These are phyloP conservation scores for Myrica gale DNA, from an alignment of 306 rosid species.

Conservation along the genomic window DNA sequence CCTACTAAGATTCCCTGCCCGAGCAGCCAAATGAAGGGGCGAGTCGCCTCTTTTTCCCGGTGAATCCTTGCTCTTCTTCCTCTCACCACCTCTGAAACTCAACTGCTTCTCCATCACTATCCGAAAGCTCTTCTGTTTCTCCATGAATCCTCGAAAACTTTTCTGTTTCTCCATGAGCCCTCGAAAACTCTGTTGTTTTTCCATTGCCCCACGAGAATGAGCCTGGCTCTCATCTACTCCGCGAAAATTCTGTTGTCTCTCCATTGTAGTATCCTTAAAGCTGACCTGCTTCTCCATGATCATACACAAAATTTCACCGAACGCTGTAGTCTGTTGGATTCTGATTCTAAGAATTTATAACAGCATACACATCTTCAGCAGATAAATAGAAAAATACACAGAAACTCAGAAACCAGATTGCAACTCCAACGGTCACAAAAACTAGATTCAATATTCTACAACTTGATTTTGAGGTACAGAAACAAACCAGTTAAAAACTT, in stretches of 20 bases:
- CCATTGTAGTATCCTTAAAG: constrained; percentile 40
- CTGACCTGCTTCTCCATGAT: constrained; percentile 39
- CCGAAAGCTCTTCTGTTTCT: constrained; percentile 66
- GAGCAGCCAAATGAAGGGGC: constrained; percentile 72
- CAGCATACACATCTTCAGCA: background rate
- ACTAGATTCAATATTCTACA: constrained; percentile 24
- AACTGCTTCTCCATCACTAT: constrained; percentile 63
- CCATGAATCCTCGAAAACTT: constrained; percentile 49
- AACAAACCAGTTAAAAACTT: constrained; percentile 20
- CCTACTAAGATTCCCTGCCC: constrained; percentile 63
- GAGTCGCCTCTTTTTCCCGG: constrained; percentile 61
- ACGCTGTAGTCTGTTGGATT: background rate
- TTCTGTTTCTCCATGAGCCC: constrained; percentile 32
- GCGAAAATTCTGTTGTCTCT: constrained; percentile 50
- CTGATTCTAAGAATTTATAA: background rate
- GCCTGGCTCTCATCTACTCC: constrained; percentile 40
- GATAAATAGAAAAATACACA: background rate
- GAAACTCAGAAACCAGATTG: background rate
- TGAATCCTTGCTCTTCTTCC: constrained; percentile 49
- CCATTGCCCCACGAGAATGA: constrained; percentile 48
- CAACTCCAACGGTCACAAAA: constrained; percentile 17
- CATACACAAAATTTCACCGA: constrained; percentile 14
- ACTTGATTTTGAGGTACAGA: constrained; percentile 7
- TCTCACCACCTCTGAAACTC: constrained; percentile 49
- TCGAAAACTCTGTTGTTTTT: constrained; percentile 42